Evolutionary conservation across 768 basidiomycete genomes (phyloP), one percentile per base, ranked within the genome.

Genomic region (Terana coerulea): DNA sequence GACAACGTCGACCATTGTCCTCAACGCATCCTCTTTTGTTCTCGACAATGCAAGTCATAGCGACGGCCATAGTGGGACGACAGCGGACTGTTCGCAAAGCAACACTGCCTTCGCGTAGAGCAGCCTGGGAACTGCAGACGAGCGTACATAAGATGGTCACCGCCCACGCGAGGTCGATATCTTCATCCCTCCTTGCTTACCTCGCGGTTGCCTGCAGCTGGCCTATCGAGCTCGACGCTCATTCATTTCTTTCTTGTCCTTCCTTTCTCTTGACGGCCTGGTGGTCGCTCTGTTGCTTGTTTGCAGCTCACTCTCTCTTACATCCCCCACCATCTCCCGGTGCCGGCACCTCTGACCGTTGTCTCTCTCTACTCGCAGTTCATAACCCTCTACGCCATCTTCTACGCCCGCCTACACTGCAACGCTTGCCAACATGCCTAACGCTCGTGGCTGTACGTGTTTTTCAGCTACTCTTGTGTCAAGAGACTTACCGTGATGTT

Each of bases 281-380:
- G n/a, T n/a, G n/a, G n/a, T n/a, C n/a, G n/a, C n/a, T n/a, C n/a
- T n/a, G n/a, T n/a, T n/a, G n/a, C n/a, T n/a, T n/a, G n/a, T n/a
- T 30, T 39, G 35, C n/a, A 22, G 10, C n/a, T 24, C 39, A 50
- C 39, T 31, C 21, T 33, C 39, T 21, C 25, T 40, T 30, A n/a
- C 22, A 29, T 17, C 36, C 15, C 24, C 19, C 29, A 31, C 45
- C 19, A 15, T n/a, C 49, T 28, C 37, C 25, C 11, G 49, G 49
- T 50, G 49, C 49, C 28, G 49, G 49, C 49, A 49, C 48, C 47
- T n/a, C n/a, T n/a, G n/a, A n/a, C n/a, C n/a, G n/a, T n/a, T n/a
- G n/a, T n/a, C n/a, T n/a, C n/a, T n/a, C n/a, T n/a, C n/a, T n/a
- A n/a, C 49, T 14, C 35, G 12, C 49, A 30, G 12, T 34, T 47